Conservation (phyloP, 768 basidiomycete genomes). For the Psilocybe cubensis region DNA sequence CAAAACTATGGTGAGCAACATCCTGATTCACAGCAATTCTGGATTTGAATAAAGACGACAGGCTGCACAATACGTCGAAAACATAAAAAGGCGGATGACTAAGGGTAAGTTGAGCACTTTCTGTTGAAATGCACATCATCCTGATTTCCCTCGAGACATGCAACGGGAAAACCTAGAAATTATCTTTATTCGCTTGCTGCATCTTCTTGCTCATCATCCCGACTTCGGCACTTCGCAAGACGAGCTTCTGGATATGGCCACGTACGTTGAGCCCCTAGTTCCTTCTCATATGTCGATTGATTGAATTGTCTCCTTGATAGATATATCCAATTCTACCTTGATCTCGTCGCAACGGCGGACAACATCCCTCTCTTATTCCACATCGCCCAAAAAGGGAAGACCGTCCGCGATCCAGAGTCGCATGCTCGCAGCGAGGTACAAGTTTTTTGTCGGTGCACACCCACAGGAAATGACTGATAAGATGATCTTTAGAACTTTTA, state of each 20-base stretch:
- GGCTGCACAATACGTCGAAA: slow-evolving; percentile 61
- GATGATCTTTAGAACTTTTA: slow-evolving; percentile 73
- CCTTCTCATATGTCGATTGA: not conserved
- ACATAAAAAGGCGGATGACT: slow-evolving; percentile 48
- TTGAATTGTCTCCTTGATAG: slow-evolving; percentile 40
- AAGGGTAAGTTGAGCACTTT: slow-evolving; percentile 35
- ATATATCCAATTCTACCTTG: slow-evolving; percentile 89
- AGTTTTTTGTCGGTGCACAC: not conserved
- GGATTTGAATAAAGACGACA: slow-evolving; percentile 22
- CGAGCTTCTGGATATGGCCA: slow-evolving; percentile 76
- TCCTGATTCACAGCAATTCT: not conserved
- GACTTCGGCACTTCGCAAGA: slow-evolving; percentile 78
- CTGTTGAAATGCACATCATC: not conserved
- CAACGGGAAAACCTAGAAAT: slow-evolving; percentile 76
- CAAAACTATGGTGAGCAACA: slow-evolving; percentile 55
- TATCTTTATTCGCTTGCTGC: slow-evolving; percentile 84
- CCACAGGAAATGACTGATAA: not conserved
- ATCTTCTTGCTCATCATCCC: slow-evolving; percentile 92
- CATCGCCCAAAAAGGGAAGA: slow-evolving; percentile 82
- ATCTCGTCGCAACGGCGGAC: slow-evolving; percentile 74
- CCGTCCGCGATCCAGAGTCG: slow-evolving; percentile 79
- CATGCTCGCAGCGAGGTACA: slow-evolving; percentile 70
- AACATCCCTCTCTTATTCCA: slow-evolving; percentile 85
- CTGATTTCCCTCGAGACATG: slow-evolving; percentile 38
- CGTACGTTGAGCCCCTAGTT: slow-evolving; percentile 49